These are phyloP conservation scores for Schoenoplectus tabernaemontani DNA, from an alignment of 202 grass and related monocot genomes.

Conservation along the genomic window DNA sequence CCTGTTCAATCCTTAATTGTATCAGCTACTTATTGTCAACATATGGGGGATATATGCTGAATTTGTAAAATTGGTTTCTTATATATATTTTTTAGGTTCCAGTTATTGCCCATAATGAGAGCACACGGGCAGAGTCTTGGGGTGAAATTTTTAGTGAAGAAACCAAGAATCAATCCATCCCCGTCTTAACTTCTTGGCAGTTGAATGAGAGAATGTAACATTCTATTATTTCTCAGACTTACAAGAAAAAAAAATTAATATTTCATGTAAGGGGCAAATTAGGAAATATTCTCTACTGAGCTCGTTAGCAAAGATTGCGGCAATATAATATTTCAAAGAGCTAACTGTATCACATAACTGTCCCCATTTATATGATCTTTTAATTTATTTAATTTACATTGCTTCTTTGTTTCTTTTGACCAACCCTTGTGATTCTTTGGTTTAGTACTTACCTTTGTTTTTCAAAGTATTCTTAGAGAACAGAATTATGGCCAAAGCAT, in stretches of 20 bases:
- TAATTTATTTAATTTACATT: not conserved
- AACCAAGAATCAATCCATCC: constrained; percentile 63
- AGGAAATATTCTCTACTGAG: not conserved
- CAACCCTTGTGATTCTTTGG: not conserved
- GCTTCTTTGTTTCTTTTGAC: not conserved
- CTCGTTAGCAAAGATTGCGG: not conserved
- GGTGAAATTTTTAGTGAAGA: constrained; percentile 79
- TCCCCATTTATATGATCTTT: not conserved
- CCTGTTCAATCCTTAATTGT: not conserved
- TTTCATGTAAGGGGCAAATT: not conserved
- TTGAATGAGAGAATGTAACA: constrained; percentile 87
- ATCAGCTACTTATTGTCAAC: not conserved
- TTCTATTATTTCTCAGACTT: constrained; percentile 6
- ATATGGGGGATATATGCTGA: too few relatives aligned
- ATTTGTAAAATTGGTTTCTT: constrained; percentile 3
- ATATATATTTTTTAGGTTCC: constrained; percentile 54
- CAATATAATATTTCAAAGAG: not conserved
- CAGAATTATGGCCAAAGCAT: not conserved
- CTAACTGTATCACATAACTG: not conserved
- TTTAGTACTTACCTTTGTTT: not conserved
- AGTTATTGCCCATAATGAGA: constrained; percentile 62
- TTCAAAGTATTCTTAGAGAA: not conserved
- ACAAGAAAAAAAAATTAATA: not conserved
- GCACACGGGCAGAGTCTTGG: constrained; percentile 51
- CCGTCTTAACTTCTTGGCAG: constrained; percentile 86